Base-by-base conservation (phyloP, 2,329 filamentous ascomycete genomes). In the Blastomyces gilchristii region DNA sequence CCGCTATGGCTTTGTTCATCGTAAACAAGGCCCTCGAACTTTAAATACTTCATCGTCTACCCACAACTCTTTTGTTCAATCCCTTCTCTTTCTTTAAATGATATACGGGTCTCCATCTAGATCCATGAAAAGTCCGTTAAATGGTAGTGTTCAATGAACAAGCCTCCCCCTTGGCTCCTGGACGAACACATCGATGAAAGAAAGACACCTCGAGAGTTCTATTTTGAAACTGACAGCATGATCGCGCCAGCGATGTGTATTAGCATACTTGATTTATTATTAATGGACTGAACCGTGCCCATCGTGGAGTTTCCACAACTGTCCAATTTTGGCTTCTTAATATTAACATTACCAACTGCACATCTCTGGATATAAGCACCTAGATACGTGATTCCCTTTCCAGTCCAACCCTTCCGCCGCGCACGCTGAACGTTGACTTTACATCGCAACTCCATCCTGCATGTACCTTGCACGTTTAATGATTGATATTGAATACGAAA, bases 171-270 rank as follows among this genome's bases (percentile, higher is more conserved):
- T 43, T 39, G 14, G 54, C 43, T 57, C 41, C 49, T 47, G 14
- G 18, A 49, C 57, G 43, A 59, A 59, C 25, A n/a, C 43, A 49
- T 59, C 28, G 57, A 59, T 47, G 57, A 58, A 58, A 58, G 57
- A 45, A 58, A 47, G 25, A 11, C 37, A 9, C 22, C 4, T 47
- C 6, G 7, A 53, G 50, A 18, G 50, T 53, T 34, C 50, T 22
- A 25, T n/a, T 37, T 49, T 25, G 16, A 16, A 39, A 43, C 41
- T 11, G 25, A 22, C 14, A 37, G 11, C 3, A 18, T 22, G 31
- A 39, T 56, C 3, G 16, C 4, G 3, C 37, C n/a, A 58, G n/a
- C 4, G 18, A 14, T 18, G 28, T 37, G 39, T 58, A 16, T 43
- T 25, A 16, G 11, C 22, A 43, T 41, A 5, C 25, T 43, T 16